Evolutionary conservation across 352 stramenopile genomes (phyloP).

Genomic region (Globisporangium iwayamae): DNA sequence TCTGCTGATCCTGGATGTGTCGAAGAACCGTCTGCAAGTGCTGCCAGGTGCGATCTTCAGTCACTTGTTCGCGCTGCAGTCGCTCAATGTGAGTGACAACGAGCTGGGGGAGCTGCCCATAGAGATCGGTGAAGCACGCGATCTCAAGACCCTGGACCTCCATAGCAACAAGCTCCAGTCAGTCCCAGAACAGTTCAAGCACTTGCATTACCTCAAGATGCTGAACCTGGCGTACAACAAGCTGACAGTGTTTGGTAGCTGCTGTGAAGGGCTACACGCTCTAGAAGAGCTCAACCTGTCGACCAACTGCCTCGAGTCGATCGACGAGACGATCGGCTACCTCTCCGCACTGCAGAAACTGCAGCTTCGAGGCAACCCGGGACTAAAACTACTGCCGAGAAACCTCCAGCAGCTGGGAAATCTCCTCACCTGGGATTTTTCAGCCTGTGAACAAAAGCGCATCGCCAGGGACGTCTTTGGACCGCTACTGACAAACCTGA

Average conservation of each 20-base stretch:
- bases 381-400: slow-evolving; percentile 37
- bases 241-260: slow-evolving; percentile 39
- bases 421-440: slow-evolving; percentile 39
- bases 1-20: slow-evolving; percentile 63
- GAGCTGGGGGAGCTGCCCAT: slow-evolving; percentile 37
- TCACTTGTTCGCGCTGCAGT: slow-evolving; percentile 55
- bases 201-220: slow-evolving; percentile 34
- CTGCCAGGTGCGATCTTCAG: slow-evolving; percentile 50
- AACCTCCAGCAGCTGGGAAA: slow-evolving; percentile 36
- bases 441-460: slow-evolving; percentile 44
- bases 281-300: slow-evolving; percentile 56
- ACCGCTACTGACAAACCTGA: slow-evolving; percentile 23
- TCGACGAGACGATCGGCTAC: slow-evolving; percentile 35
- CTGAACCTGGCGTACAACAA: slow-evolving; percentile 47
- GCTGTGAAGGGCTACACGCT: slow-evolving; percentile 30
- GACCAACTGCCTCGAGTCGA: slow-evolving; percentile 36
- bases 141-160: slow-evolving; percentile 44
- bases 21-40: slow-evolving; percentile 40
- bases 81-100: slow-evolving; percentile 56
- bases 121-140: slow-evolving; percentile 49
- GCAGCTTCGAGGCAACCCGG: slow-evolving; percentile 33
- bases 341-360: slow-evolving; percentile 36
- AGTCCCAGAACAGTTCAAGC: slow-evolving; percentile 28
- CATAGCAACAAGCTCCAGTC: slow-evolving; percentile 45
- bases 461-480: slow-evolving; percentile 51